A percentile compares a stretch with the other conserved stretches of the same genome.
phyloP scores from a whole-genome alignment of 2,329 filamentous ascomycete species.

The Colletotrichum lupini region DNA sequence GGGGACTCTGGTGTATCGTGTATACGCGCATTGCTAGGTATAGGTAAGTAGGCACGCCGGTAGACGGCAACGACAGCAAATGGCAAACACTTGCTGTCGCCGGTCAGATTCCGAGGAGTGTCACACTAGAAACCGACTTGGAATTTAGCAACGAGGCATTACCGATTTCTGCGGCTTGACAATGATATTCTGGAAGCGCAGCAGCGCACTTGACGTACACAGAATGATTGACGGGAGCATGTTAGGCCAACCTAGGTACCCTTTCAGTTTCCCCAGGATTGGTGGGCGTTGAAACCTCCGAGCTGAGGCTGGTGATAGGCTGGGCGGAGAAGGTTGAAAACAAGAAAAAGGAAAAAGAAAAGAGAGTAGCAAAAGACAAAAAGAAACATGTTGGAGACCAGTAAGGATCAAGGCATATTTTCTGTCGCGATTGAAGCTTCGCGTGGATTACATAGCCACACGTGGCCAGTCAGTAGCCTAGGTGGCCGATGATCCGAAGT shows the following conservation, averaged over 20 bases:
- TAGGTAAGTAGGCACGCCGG: neutral
- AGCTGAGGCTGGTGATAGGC: neutral
- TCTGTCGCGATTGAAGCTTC: neutral
- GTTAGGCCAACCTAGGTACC: neutral
- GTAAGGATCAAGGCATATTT: neutral
- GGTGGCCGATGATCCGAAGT: neutral
- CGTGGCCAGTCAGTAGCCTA: neutral
- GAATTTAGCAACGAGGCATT: neutral
- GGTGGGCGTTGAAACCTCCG: neutral
- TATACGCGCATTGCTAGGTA: neutral
- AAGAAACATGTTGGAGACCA: neutral
- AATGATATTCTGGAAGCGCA: neutral
- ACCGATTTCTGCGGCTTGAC: neutral
- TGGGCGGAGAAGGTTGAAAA: no score
- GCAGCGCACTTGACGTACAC: neutral
- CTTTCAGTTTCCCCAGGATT: neutral
- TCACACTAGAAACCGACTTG: neutral
- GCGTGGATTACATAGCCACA: neutral
- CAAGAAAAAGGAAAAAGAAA: no score
- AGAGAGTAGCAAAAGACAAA: no score
- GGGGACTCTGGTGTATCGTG: neutral
- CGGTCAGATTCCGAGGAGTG: neutral
- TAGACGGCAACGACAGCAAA: neutral
- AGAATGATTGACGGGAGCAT: neutral
- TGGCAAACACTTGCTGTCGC: neutral